These are phyloP conservation scores for Aspergillus ustus DNA, from an alignment of 2,329 filamentous ascomycete species.

Conservation along the genomic window DNA sequence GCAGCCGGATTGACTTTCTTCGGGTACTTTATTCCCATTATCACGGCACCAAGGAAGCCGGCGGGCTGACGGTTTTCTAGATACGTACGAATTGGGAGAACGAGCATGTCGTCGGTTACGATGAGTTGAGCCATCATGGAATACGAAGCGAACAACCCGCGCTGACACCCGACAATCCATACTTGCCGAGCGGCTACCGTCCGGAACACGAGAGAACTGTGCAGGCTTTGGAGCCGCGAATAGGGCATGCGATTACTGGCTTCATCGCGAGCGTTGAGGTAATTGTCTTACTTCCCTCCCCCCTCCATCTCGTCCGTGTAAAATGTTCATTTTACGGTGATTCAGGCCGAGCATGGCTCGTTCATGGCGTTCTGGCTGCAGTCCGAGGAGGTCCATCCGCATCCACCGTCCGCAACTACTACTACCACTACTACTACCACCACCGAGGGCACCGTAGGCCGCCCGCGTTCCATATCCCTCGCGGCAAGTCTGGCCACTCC, in stretches of 20 bases:
- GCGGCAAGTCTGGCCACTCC: not conserved
- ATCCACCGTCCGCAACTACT: not conserved
- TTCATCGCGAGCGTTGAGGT: slow-evolving; percentile 6
- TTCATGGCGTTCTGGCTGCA: slow-evolving; percentile 10
- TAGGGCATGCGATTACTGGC: not conserved
- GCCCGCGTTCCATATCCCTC: not conserved
- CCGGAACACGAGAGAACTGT: too few species aligned
- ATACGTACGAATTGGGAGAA: slow-evolving; percentile 1
- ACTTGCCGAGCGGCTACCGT: too few species aligned
- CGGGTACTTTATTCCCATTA: not conserved
- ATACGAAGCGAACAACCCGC: too few species aligned
- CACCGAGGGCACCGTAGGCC: too few species aligned
- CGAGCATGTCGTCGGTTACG: not conserved
- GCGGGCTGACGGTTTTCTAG: not conserved
- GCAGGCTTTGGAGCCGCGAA: too few species aligned
- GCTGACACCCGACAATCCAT: too few species aligned
- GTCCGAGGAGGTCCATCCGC: slow-evolving; percentile 1
- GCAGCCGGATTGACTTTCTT: not conserved
- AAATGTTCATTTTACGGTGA: too few species aligned
- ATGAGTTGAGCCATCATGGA: not conserved
- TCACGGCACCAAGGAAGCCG: too few species aligned
- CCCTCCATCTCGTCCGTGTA: too few species aligned
- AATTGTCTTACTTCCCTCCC: too few species aligned
- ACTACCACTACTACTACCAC: too few species aligned
- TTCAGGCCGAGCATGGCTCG: not conserved